phyloP scores from a whole-genome alignment of 2,329 filamentous ascomycete genomes.

The Onygenales sp. region DNA sequence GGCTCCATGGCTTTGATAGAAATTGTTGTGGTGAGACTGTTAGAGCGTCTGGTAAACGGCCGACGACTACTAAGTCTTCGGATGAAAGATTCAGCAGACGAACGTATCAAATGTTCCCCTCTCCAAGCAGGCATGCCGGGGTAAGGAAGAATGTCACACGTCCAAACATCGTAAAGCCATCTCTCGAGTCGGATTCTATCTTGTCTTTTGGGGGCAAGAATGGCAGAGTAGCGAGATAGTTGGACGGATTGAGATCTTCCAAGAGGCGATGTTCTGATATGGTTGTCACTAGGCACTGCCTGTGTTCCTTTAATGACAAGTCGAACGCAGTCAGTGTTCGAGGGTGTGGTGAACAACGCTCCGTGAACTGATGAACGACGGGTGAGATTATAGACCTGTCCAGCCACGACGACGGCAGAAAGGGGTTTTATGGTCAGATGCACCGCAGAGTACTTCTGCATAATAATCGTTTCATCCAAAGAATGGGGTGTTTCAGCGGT shows the following conservation, averaged over 20 bases:
- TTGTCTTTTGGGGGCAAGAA: constrained; percentile 62
- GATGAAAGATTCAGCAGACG: constrained; percentile 78
- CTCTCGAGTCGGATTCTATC: constrained; percentile 71
- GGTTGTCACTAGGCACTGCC: constrained; percentile 6
- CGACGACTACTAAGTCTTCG: constrained; percentile 74
- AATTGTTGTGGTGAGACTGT: constrained; percentile 37
- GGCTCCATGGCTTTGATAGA: constrained; percentile 9
- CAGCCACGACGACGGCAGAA: constrained; percentile 64
- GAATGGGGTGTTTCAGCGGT: constrained; percentile 42
- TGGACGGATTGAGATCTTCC: constrained; percentile 51
- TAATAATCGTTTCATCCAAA: constrained; percentile 28
- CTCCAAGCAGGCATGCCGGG: constrained; percentile 65
- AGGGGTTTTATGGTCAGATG: constrained; percentile 8
- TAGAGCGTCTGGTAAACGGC: constrained; percentile 64
- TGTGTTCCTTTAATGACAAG: constrained; percentile 13
- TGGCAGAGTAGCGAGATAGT: constrained; percentile 57
- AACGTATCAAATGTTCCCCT: constrained; percentile 63
- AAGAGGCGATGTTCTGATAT: constrained; percentile 5
- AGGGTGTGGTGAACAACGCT: constrained; percentile 39
- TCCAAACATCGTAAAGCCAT: constrained; percentile 72
- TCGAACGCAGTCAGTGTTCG: constrained; percentile 6
- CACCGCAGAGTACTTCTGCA: constrained; percentile 12
- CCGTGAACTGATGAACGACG: constrained; percentile 63
- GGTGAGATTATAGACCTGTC: constrained; percentile 50
- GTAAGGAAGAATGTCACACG: constrained; percentile 67